Conservation (phyloP, 495 filamentous ascomycete species). For the Aspergillus saccharolyticus region DNA sequence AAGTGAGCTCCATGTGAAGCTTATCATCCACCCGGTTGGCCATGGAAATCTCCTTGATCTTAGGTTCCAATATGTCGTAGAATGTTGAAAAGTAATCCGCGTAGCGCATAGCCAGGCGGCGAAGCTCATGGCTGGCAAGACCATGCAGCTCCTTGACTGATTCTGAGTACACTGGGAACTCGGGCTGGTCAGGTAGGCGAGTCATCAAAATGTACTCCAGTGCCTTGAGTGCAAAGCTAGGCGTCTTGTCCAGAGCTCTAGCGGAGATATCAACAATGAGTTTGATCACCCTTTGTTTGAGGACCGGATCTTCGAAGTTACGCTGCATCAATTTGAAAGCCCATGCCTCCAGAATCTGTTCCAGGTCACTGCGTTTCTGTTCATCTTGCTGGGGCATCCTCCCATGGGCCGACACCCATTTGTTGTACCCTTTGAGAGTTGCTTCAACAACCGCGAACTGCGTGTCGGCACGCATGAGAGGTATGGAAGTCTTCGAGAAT, state of each 20-base stretch:
- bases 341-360: constrained; percentile 73
- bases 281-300: constrained; percentile 78
- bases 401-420: constrained; percentile 60
- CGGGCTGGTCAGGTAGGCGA: constrained; percentile 61
- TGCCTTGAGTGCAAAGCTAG: constrained; percentile 76
- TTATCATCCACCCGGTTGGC: constrained; percentile 71
- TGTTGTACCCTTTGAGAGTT: constrained; percentile 82
- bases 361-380: constrained; percentile 55
- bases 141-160: constrained; percentile 85
- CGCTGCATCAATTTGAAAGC: constrained; percentile 67
- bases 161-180: constrained; percentile 71
- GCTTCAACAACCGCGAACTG: constrained; percentile 88
- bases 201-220: constrained; percentile 87
- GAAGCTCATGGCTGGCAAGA: constrained; percentile 77
- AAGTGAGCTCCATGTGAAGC: constrained; percentile 64
- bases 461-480: constrained; percentile 75
- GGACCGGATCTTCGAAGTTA: constrained; percentile 82
- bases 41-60: constrained; percentile 74
- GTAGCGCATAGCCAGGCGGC: constrained; percentile 83
- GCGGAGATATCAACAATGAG: constrained; percentile 81
- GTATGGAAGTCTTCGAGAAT: constrained; percentile 76
- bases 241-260: constrained; percentile 69
- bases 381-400: constrained; percentile 55
- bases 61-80: constrained; percentile 78
- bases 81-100: constrained; percentile 81